Conservation (phyloP, 2,329 filamentous ascomycete genomes). For the Neurospora sp. region DNA sequence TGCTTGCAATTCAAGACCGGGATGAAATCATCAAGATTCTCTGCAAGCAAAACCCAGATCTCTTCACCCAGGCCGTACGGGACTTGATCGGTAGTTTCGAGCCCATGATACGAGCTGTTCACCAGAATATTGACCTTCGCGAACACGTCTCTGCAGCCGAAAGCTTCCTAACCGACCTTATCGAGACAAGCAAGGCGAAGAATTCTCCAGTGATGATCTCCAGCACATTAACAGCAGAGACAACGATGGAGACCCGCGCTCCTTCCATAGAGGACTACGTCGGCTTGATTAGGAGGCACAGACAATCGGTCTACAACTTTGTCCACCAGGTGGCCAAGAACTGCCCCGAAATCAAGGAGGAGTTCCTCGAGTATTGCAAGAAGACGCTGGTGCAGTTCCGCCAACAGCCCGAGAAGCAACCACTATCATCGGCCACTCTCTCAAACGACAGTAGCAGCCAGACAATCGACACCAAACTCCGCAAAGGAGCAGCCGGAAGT, state of each 20-base stretch:
- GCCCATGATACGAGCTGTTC: slow-evolving; percentile 61
- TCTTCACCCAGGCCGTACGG: slow-evolving; percentile 58
- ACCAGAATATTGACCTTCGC: slow-evolving; percentile 61
- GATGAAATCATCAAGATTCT: slow-evolving; percentile 56
- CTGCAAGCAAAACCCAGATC: slow-evolving; percentile 60
- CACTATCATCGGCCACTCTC: neutral
- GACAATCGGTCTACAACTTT: slow-evolving; percentile 55
- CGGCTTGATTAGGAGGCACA: slow-evolving; percentile 53
- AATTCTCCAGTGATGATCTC: slow-evolving; percentile 15
- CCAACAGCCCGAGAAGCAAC: slow-evolving; percentile 10
- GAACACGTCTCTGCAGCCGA: slow-evolving; percentile 59
- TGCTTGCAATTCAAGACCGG: slow-evolving; percentile 65
- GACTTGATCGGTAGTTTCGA: slow-evolving; percentile 60
- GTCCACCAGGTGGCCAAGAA: slow-evolving; percentile 59
- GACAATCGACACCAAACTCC: neutral
- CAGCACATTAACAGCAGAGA: slow-evolving; percentile 1
- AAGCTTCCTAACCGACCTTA: slow-evolving; percentile 59
- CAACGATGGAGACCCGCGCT: slow-evolving; percentile 27
- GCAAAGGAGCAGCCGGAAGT: slow-evolving; percentile 26
- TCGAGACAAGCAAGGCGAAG: slow-evolving; percentile 45
- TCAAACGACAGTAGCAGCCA: slow-evolving; percentile 6
- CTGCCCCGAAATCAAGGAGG: slow-evolving; percentile 53
- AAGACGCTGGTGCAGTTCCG: slow-evolving; percentile 47
- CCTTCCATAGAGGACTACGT: slow-evolving; percentile 65
- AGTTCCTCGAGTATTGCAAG: slow-evolving; percentile 52